phyloP scores from a whole-genome alignment of 2,329 filamentous ascomycete genomes.

The Akanthomyces muscarius region DNA sequence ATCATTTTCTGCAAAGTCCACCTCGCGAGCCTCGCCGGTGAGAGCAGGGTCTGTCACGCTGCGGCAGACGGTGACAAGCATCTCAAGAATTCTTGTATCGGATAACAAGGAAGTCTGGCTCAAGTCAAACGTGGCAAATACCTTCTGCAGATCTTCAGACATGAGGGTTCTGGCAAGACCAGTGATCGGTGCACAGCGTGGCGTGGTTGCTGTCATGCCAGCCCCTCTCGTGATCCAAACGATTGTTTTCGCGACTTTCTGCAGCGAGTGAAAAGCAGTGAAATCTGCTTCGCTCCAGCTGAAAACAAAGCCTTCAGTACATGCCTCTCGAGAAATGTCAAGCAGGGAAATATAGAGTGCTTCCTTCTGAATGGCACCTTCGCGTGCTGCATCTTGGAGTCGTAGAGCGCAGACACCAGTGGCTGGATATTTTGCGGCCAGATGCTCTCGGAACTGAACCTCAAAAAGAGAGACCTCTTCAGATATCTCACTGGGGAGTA shows the following conservation, averaged over 20 bases:
- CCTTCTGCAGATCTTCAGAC: conserved; percentile 45
- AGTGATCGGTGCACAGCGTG: conserved; percentile 38
- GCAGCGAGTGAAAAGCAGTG: conserved; percentile 36
- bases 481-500: background rate
- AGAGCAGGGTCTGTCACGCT: conserved; percentile 22
- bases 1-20: conserved; percentile 40
- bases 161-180: conserved; percentile 45
- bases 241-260: conserved; percentile 35
- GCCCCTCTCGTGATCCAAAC: conserved; percentile 47
- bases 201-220: conserved; percentile 33
- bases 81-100: conserved; percentile 16
- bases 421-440: background rate
- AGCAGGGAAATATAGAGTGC: conserved; percentile 40
- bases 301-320: conserved; percentile 30
- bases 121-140: conserved; percentile 43
- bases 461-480: background rate
- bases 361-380: background rate
- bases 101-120: conserved; percentile 22
- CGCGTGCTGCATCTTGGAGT: background rate
- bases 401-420: background rate
- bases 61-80: conserved; percentile 27
- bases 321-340: conserved; percentile 33
- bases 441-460: background rate
- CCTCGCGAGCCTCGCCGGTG: conserved; percentile 28
- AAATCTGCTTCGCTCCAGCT: conserved; percentile 39